Percentiles rank a stretch among this genome's conserved stretches.
phyloP scores from a whole-genome alignment of 2,329 filamentous ascomycete genomes.

The Fulvia fulva region DNA sequence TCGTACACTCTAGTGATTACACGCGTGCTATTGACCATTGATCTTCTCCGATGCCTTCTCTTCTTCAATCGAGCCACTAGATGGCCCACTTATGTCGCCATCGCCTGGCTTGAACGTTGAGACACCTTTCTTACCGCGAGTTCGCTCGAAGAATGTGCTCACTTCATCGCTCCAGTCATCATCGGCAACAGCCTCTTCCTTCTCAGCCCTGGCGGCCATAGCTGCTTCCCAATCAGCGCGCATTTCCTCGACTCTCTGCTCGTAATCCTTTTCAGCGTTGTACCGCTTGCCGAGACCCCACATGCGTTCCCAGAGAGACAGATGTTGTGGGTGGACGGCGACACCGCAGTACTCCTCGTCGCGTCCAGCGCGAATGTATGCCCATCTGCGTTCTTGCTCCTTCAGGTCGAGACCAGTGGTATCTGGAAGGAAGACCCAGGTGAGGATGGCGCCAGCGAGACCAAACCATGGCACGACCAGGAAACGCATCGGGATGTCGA shows the following conservation, averaged over 20 bases:
- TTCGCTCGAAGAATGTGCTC: slow-evolving; percentile 53
- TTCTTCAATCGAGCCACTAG: slow-evolving; percentile 15
- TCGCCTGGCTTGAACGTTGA: slow-evolving; percentile 12
- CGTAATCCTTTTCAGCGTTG: slow-evolving; percentile 75
- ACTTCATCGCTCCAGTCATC: slow-evolving; percentile 49
- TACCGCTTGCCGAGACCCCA: slow-evolving; percentile 77
- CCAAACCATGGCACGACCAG: slow-evolving; percentile 95
- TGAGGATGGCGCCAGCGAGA: slow-evolving; percentile 78
- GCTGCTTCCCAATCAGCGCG: slow-evolving; percentile 53
- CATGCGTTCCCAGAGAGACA: slow-evolving; percentile 83
- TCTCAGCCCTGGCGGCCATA: slow-evolving; percentile 50
- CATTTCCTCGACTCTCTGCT: slow-evolving; percentile 77
- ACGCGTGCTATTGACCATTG: slow-evolving; percentile 12
- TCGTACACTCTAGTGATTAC: not conserved
- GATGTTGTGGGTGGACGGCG: slow-evolving; percentile 82
- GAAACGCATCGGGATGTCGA: slow-evolving; percentile 78
- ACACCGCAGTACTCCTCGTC: slow-evolving; percentile 86
- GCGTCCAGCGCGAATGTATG: slow-evolving; percentile 74
- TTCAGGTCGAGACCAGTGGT: slow-evolving; percentile 95
- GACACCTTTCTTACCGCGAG: slow-evolving; percentile 25
- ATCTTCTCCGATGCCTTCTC: slow-evolving; percentile 15
- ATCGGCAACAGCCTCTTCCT: slow-evolving; percentile 44
- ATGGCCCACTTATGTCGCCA: slow-evolving; percentile 3
- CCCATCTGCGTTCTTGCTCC: slow-evolving; percentile 93
- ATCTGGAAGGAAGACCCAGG: slow-evolving; percentile 84